These are phyloP conservation scores for Ottelia alismoides DNA, from an alignment of 106 monocot species.

Conservation along the genomic window DNA sequence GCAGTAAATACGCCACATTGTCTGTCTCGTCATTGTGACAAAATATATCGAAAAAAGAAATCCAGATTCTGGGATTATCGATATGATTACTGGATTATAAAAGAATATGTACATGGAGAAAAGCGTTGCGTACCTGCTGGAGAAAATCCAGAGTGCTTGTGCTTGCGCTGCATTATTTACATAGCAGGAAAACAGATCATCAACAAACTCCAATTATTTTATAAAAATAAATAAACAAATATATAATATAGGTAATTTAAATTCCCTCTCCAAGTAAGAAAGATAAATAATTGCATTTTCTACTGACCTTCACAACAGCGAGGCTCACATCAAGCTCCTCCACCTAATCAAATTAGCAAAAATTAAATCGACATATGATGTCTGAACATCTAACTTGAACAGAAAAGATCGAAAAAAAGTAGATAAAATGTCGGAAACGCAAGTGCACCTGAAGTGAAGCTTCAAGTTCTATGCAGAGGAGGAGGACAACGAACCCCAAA, in stretches of 20 bases:
- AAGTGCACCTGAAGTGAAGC: slow-evolving; percentile 10
- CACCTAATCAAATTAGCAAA: no score
- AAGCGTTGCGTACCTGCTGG: slow-evolving; percentile 37
- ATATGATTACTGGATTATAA: no score
- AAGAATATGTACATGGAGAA: no score
- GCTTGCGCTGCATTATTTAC: slow-evolving; percentile 18
- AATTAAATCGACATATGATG: neutral
- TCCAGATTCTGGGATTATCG: no score
- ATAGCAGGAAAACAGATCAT: neutral
- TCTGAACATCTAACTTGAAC: no score
- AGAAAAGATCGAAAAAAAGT: no score
- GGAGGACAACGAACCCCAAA: slow-evolving; percentile 8
- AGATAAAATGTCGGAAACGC: neutral
- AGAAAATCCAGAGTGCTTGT: slow-evolving; percentile 42
- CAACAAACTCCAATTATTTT: no score
- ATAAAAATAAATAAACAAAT: no score
- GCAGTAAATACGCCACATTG: no score
- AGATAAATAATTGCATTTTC: neutral
- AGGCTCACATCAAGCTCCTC: slow-evolving; percentile 21
- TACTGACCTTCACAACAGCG: slow-evolving; percentile 6
- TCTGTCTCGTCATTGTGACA: no score
- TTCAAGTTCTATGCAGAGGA: slow-evolving; percentile 10
- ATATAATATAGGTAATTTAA: neutral
- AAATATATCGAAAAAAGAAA: no score
- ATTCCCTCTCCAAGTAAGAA: neutral